Conservation (phyloP, 179 eudicot genomes). For the Silene coronaria region DNA sequence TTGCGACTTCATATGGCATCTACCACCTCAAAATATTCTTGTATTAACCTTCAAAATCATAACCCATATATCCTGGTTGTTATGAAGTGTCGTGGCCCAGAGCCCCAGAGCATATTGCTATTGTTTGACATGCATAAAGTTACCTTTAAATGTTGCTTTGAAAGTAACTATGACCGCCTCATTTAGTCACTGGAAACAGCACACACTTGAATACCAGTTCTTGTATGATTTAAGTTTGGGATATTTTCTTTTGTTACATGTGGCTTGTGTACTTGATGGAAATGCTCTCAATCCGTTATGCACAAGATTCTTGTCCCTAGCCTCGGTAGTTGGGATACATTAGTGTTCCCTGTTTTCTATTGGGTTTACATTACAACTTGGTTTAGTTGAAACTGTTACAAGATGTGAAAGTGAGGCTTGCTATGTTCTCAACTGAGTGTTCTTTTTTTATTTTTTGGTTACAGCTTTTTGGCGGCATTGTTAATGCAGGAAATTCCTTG, state of each 20-base stretch:
- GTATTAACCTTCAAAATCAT: too few relatives aligned
- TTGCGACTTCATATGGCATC: too few relatives aligned
- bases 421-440: not conserved
- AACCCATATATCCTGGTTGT: too few relatives aligned
- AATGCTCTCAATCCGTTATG: not conserved
- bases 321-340: not conserved
- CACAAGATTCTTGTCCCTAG: not conserved
- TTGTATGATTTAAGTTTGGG: not conserved
- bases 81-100: too few relatives aligned
- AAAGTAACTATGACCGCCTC: not conserved
- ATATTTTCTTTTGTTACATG: not conserved
- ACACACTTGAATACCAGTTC: not conserved
- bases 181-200: not conserved
- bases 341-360: not conserved
- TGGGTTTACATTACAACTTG: not conserved
- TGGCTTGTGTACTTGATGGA: not conserved
- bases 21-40: too few relatives aligned
- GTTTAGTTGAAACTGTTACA: not conserved
- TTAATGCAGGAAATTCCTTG: slow-evolving; percentile 64
- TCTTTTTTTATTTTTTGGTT: slow-evolving; percentile 12
- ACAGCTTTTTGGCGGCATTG: slow-evolving; percentile 92
- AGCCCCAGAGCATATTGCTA: not conserved
- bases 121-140: not conserved
- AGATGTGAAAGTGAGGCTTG: not conserved
- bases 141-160: not conserved